Conservation (phyloP, 176 grass and related monocot species). For the Aegilops bicornis region DNA sequence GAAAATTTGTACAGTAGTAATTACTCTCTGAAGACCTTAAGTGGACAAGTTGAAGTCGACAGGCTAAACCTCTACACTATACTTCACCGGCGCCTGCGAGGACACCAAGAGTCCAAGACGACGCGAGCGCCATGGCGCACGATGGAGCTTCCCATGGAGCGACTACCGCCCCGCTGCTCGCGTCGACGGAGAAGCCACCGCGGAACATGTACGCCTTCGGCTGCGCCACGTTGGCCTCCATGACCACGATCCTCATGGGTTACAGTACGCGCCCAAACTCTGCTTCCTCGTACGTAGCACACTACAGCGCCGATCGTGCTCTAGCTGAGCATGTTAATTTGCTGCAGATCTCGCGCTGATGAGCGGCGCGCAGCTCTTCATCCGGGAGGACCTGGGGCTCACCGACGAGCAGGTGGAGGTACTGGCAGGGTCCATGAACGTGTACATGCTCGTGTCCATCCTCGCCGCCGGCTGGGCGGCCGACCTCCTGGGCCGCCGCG, state of each 20-base stretch:
- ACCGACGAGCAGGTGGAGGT: not conserved
- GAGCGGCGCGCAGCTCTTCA: not conserved
- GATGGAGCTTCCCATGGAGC: not conserved
- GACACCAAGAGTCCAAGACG: not conserved
- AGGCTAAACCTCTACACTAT: too few relatives aligned
- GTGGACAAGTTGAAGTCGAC: too few relatives aligned
- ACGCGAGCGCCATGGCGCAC: not conserved
- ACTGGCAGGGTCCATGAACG: not conserved
- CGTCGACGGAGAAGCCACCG: not conserved
- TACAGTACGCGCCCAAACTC: not conserved
- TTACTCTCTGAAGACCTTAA: too few relatives aligned
- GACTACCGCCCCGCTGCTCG: not conserved
- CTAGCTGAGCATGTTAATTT: not conserved
- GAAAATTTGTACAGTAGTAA: too few relatives aligned
- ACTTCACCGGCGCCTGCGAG: too few relatives aligned
- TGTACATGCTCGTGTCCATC: not conserved
- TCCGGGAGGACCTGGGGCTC: not conserved
- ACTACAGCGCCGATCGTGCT: not conserved
- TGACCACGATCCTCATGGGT: not conserved
- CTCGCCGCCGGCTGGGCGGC: not conserved
- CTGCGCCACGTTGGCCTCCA: not conserved
- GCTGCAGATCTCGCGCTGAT: not conserved
- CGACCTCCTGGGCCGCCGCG: not conserved
- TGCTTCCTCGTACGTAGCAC: not conserved
- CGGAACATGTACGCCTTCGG: not conserved